Evolutionary conservation across 441 rosid genomes (phyloP), one percentile per base, ranked within the genome.

Genomic region (Erodium texanum): DNA sequence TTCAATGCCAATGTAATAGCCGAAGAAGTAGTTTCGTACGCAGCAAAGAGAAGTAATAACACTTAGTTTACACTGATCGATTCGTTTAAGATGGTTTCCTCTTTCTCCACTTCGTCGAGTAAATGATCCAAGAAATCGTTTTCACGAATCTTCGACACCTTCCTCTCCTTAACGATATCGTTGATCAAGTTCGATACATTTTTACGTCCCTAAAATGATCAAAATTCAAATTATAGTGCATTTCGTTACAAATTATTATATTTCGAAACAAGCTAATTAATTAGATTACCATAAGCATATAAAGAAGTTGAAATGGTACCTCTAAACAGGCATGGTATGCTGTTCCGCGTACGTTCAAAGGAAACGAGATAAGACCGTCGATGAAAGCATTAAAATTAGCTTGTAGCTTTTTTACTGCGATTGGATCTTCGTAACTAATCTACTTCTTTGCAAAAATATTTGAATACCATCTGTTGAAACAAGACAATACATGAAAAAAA

Each of bases 1-100:
- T 76, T 76, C 16, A 72, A 69, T 1, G 74, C 54, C 62, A 73
- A 9, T 24, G 80, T 73, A 6, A 70, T 56, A 59, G 78, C 71
- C 22, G 69, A 38, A 65, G 82, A 76, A 18, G 76, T 76, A 66
- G 74, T 74, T 65, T 79, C 80, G 24, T 71, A 61, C 65, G 78
- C 66, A 12, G 80, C 80, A 63, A 76, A 66, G 19, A 79, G 70
- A 58, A 74, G 65, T 38, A 70, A 62, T 14, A 77, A 65, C 48
- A 80, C 50, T 12, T 74, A 36, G 48, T 74, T 78, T 27, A 67
- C 59, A 18, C 45, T 66, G 50, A 71, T 74, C 43, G 65, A 66
- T 24, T 65, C 75, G 1, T 69, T 62, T 12, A 80, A 56, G 12
- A 71, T 20, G 5, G 76, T 78, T 2, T 70, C 75, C 41, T 69